Percentiles rank a stretch among this genome's conserved stretches.
Conservation (phyloP, 73 alveolate species). For the Tetrahymena borealis region DNA sequence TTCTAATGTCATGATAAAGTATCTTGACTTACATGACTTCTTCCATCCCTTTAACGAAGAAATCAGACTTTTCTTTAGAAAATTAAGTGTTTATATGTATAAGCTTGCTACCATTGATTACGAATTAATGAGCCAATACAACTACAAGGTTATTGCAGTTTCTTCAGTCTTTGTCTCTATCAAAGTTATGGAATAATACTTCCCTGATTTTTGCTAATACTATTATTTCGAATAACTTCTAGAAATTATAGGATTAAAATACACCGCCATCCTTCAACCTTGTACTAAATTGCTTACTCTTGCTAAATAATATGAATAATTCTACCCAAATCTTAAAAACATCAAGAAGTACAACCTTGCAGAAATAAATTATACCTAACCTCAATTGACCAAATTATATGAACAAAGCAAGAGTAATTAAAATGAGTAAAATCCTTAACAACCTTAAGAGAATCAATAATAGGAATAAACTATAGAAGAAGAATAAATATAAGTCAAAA, state of each 20-base stretch:
- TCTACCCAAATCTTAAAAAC: conserved; percentile 80
- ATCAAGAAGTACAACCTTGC: conserved; percentile 56
- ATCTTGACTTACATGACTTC: background rate
- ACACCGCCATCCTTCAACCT: conserved; percentile 71
- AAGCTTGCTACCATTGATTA: conserved; percentile 80
- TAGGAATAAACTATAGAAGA: no score
- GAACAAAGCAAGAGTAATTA: background rate
- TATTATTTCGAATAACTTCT: background rate
- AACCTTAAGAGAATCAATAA: no score
- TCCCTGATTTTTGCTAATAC: conserved; percentile 32
- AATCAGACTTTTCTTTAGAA: background rate
- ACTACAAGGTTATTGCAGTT: conserved; percentile 62
- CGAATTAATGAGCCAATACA: conserved; percentile 54
- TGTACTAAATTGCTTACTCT: conserved; percentile 68
- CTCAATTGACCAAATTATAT: background rate
- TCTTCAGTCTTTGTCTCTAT: conserved; percentile 77
- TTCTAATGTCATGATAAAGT: background rate
- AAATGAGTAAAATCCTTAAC: background rate
- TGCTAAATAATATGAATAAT: conserved; percentile 84
- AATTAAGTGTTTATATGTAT: conserved; percentile 67
- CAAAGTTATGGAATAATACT: conserved; percentile 75
- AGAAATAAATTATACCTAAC: background rate
- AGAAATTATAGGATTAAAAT: conserved; percentile 25
- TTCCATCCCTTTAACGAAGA: background rate
- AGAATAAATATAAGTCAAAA: no score